phyloP scores from a whole-genome alignment of 2,329 filamentous ascomycete genomes.

The Ascochyta rabiei region DNA sequence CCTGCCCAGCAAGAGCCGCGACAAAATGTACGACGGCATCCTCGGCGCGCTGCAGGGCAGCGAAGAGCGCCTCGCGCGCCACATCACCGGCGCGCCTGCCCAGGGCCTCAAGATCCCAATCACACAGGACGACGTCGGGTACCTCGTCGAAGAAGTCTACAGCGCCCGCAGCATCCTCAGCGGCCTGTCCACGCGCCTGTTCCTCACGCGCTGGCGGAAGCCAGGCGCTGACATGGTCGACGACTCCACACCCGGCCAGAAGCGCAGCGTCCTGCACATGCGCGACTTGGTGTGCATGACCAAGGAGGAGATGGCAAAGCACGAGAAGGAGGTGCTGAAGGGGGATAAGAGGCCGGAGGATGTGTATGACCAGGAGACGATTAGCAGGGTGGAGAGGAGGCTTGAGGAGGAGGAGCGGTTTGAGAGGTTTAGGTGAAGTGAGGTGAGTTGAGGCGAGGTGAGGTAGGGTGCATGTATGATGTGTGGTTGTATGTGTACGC shows the following conservation, averaged over 20 bases:
- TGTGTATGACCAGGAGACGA: slow-evolving; percentile 72
- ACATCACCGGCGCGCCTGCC: slow-evolving; percentile 59
- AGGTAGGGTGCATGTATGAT: too few relatives aligned
- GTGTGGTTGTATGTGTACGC: background rate
- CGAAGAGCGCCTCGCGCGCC: slow-evolving; percentile 75
- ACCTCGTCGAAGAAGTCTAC: slow-evolving; percentile 88
- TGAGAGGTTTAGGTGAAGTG: slow-evolving; percentile 53
- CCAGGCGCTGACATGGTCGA: slow-evolving; percentile 69
- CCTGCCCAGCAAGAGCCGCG: slow-evolving; percentile 76
- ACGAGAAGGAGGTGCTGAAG: slow-evolving; percentile 79
- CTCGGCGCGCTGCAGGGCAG: slow-evolving; percentile 74
- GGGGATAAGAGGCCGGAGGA: slow-evolving; percentile 71
- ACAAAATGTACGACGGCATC: slow-evolving; percentile 91
- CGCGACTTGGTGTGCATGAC: slow-evolving; percentile 87
- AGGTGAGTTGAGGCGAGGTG: background rate
- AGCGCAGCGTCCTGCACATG: slow-evolving; percentile 70
- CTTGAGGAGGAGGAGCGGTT: slow-evolving; percentile 69
- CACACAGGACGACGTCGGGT: slow-evolving; percentile 80
- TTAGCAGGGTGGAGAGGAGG: slow-evolving; percentile 70
- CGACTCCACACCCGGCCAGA: slow-evolving; percentile 73
- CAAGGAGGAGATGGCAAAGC: slow-evolving; percentile 81
- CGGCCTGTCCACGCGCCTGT: slow-evolving; percentile 77
- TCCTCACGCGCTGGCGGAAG: slow-evolving; percentile 79
- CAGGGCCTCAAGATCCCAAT: slow-evolving; percentile 81
- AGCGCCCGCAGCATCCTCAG: slow-evolving; percentile 82